Evolutionary conservation across 148 eudicot genomes (phyloP), one percentile per base, ranked within the genome.

Genomic region (Simmondsia chinensis): DNA sequence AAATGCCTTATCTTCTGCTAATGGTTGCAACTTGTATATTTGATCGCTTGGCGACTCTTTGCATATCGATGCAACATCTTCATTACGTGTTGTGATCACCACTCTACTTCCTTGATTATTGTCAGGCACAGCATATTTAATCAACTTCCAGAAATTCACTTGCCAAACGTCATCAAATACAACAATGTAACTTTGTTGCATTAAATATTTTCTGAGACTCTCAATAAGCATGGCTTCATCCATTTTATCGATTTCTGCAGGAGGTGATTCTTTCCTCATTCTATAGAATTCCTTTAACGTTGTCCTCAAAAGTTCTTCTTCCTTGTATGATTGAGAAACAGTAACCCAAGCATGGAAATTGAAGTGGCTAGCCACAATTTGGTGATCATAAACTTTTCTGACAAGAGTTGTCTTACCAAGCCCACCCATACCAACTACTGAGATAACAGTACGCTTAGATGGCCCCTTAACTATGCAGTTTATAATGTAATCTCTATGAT

Each of bases 371-470:
- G 4, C 20, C 18, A 45, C 34, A 2, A 5, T 16, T 18, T 25
- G 4, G 4, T 33, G 4, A 4, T 47, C 39, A 21, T 47, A 47
- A 4, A 47, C 39, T 11, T 31, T 47, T 10, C 31, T 8, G 10
- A 14, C 49, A 1, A 45, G 49, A 5, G 49, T 45, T 2, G 49
- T 45, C 21, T 27, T 47, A 9, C 52, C 52, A 5, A 47, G 17
- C 12, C 52, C 52, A 6, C 52, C 52, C 39, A 47, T 47, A 6
- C 52, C 52, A 7, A 47, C 52, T 14, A 47, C 11, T 10, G 52
- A 6, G 1, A 47, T 32, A 8, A 47, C 27, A 4, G 18, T 4
- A 2, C 17, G 5, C 19, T 30, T 20, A n/a, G 25, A 10, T 8
- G 4, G 7, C 18, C 20, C 39, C 15, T 26, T 3, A 24, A 19